These are phyloP conservation scores for Trichosanthes cucumerina DNA, from an alignment of 306 rosid species.

Conservation along the genomic window DNA sequence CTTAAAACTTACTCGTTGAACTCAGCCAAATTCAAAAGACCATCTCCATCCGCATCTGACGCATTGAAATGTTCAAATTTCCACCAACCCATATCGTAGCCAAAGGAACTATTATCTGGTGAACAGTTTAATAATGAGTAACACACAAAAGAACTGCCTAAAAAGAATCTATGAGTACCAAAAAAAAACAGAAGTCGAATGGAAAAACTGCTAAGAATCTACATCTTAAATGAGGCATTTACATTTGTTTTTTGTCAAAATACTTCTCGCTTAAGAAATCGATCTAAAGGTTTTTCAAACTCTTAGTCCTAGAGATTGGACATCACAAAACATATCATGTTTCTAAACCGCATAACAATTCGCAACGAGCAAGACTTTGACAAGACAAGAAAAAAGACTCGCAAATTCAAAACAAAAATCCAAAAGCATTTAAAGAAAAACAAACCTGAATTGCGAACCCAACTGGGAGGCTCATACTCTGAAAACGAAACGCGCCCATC, in stretches of 20 bases:
- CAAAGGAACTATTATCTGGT: conserved; percentile 60
- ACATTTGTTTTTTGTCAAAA: neutral
- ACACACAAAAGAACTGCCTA: conserved; percentile 5
- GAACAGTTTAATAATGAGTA: conserved; percentile 15
- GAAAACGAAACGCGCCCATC: conserved; percentile 68
- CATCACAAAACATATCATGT: neutral
- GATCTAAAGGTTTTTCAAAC: neutral
- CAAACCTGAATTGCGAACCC: conserved; percentile 64
- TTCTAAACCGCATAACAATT: neutral
- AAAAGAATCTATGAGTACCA: neutral
- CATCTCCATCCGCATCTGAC: conserved; percentile 76
- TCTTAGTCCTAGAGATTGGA: neutral
- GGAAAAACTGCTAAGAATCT: neutral
- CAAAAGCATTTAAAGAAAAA: neutral
- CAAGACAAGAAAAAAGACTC: neutral
- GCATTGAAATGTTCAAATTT: conserved; percentile 86
- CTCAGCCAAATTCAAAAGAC: conserved; percentile 67
- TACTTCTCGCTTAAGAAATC: neutral
- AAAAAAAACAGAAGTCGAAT: neutral
- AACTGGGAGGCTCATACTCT: conserved; percentile 86
- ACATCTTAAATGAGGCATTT: neutral
- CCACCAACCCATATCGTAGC: conserved; percentile 99
- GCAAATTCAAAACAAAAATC: neutral
- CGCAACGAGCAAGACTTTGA: neutral
- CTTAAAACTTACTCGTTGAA: conserved; percentile 77